Base-by-base conservation (phyloP, 129 eudicot species). In the Lactuca sativa region DNA sequence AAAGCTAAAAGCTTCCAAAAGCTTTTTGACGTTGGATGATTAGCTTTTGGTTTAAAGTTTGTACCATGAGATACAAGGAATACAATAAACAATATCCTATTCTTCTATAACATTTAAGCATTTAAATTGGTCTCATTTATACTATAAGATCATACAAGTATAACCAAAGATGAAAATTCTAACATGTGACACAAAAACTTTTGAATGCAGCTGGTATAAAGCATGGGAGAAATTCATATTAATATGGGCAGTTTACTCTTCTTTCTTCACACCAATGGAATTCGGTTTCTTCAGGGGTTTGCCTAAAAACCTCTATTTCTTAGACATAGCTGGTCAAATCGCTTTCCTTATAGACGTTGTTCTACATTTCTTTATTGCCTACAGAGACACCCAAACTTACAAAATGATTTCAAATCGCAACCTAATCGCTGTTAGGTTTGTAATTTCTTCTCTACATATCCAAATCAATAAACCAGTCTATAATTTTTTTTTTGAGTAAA, bases 221-320 rank as follows among this genome's bases (percentile, higher is more conserved):
- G 86, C 83, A 51, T 95, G 99, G 99, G 88, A 83, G 70, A 87
- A 87, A 31, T 85, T 95, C 82, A 95, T 95, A 71, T 82, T 90
- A 6, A 0, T 90, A 76, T 95, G 97, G 97, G 99, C 99, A 47
- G 31, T 95, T 0, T 95, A 95, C 80, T 95, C 99, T 31, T 90
- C 97, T 69, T 87, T 87, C 76, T 95, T 95, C 71, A 95, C 99
- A 17, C 99, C 99, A 55, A 69, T 95, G 83, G 99, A 95, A 88
- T 95, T 95, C 41, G 99, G 97, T 16, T 95, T 95, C 86, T 95
- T 95, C 74, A 71, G 93, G 59, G 99, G 99, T 69, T 79, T 95
- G 13, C 99, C 93, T 4, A 47, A 74, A 81, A 80, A 83, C 56
- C 95, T 95, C 69, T 82, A 85, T 72, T 62, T 87, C 64, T 69